Conservation (phyloP, 2,329 filamentous ascomycete genomes). For the Curvularia eragrostidis region DNA sequence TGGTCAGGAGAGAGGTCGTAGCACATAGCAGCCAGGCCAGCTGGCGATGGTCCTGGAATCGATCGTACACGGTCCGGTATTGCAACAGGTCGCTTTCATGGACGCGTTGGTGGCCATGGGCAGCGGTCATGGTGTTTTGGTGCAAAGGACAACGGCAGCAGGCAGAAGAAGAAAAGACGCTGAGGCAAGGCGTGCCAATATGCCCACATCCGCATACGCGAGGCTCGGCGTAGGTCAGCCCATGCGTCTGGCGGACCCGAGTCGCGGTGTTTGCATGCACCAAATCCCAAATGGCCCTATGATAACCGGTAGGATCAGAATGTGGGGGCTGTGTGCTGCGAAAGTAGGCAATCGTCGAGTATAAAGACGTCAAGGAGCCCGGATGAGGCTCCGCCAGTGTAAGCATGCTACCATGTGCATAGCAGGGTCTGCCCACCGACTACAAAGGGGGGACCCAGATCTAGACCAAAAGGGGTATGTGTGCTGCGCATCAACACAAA, state of each 20-base stretch:
- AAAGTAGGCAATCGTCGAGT: constrained; percentile 1
- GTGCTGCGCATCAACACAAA: not conserved
- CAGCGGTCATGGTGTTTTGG: constrained; percentile 8
- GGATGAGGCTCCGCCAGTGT: constrained; percentile 1
- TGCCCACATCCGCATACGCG: constrained; percentile 1
- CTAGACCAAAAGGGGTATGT: not conserved
- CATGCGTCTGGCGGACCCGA: constrained; percentile 8
- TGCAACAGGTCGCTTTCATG: not conserved
- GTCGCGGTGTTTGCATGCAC: constrained; percentile 1
- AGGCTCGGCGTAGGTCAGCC: constrained; percentile 2
- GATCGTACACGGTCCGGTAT: constrained; percentile 5
- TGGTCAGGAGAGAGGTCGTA: constrained; percentile 26
- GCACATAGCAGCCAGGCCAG: constrained; percentile 28
- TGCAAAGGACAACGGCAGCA: not conserved
- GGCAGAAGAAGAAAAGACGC: constrained; percentile 5
- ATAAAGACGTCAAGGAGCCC: not conserved
- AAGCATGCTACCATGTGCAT: not conserved
- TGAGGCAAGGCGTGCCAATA: constrained; percentile 5
- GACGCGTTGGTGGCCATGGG: constrained; percentile 1
- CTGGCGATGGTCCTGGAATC: constrained; percentile 11
- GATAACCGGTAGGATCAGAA: not conserved
- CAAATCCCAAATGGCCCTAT: not conserved
- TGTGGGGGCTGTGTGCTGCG: not conserved
- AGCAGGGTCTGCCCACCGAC: not conserved
- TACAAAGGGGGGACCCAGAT: not conserved